Evolutionary conservation across 345 rosid species (phyloP).

Genomic region (Schrenkiella parvula): DNA sequence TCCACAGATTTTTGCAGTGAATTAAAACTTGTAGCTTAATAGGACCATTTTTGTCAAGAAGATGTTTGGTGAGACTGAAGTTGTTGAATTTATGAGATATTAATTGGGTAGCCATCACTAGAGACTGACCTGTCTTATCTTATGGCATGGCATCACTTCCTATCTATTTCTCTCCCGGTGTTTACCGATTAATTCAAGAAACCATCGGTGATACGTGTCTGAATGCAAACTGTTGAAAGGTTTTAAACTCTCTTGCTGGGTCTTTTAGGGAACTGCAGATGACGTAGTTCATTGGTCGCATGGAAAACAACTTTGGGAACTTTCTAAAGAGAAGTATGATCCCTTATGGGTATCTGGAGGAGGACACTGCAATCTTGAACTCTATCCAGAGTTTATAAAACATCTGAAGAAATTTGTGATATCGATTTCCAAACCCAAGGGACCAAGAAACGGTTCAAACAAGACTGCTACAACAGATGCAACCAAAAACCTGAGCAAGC

Average conservation of each 20-base stretch:
- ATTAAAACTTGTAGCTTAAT: constrained; percentile 1
- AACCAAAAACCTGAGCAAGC: constrained; percentile 45
- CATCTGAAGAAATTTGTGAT: constrained; percentile 82
- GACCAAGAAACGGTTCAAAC: constrained; percentile 38
- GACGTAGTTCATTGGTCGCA: constrained; percentile 94
- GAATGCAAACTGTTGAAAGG: neutral
- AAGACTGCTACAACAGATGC: constrained; percentile 32
- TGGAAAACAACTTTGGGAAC: constrained; percentile 88
- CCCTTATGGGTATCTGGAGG: constrained; percentile 93
- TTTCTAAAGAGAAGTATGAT: constrained; percentile 75
- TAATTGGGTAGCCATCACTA: neutral
- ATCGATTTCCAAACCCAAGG: constrained; percentile 56
- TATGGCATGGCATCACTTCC: neutral
- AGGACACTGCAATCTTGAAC: constrained; percentile 94
- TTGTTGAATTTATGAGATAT: constrained; percentile 1
- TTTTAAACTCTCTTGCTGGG: neutral
- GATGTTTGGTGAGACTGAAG: constrained; percentile 21
- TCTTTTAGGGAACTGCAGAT: constrained; percentile 80
- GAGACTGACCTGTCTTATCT: neutral
- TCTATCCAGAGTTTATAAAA: constrained; percentile 83
- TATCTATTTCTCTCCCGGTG: neutral
- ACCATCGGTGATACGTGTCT: neutral
- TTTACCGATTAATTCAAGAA: neutral
- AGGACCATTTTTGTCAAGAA: constrained; percentile 6
- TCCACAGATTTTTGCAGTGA: neutral